Evolutionary conservation across 345 rosid species (phyloP).

Genomic region (Syzygium aqueum): DNA sequence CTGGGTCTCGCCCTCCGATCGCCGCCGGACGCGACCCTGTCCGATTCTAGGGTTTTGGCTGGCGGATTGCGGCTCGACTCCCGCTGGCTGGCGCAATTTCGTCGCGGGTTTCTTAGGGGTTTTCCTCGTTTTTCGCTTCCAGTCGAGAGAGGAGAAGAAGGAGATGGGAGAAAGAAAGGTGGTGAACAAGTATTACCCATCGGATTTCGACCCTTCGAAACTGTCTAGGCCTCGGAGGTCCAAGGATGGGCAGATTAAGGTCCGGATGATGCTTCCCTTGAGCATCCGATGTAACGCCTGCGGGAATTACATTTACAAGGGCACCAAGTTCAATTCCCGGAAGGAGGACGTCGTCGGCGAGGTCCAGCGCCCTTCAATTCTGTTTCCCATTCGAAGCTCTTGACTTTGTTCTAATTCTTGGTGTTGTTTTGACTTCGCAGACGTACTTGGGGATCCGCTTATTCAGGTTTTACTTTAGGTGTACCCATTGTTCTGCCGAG

Average conservation of each 20-base stretch:
- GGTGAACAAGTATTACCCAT: conserved; percentile 74
- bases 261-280: conserved; percentile 96
- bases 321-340: conserved; percentile 87
- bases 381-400: no score
- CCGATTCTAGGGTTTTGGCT: no score
- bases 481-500: conserved; percentile 86
- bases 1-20: accelerated
- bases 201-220: conserved; percentile 81
- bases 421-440: no score
- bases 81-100: no score
- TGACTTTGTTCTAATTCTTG: no score
- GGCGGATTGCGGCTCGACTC: no score
- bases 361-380: background rate
- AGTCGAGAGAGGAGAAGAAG: background rate
- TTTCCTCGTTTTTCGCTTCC: no score
- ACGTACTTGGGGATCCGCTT: conserved; percentile 75
- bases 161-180: conserved; percentile 79
- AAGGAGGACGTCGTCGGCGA: conserved; percentile 70
- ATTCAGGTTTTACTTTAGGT: conserved; percentile 77
- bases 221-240: conserved; percentile 61
- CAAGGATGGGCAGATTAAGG: conserved; percentile 81
- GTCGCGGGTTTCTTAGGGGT: no score
- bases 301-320: conserved; percentile 84
- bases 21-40: background rate
- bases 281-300: conserved; percentile 80